Conservation (phyloP, 2,329 filamentous ascomycete species). For the Raffaelea albimanens region DNA sequence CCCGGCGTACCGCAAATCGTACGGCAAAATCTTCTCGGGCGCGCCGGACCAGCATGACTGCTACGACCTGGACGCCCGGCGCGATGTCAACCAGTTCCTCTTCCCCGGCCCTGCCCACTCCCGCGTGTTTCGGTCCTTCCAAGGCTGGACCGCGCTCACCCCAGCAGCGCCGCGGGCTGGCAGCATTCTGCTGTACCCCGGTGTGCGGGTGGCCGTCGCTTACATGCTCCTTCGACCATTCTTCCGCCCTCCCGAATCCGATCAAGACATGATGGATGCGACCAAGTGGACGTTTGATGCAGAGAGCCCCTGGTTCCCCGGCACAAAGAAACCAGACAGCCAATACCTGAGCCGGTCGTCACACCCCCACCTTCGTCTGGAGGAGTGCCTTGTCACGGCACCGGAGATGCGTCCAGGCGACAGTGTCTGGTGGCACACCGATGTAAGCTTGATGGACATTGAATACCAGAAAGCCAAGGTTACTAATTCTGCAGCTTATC, state of each 20-base stretch:
- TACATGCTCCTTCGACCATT: constrained; percentile 32
- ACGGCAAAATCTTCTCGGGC: constrained; percentile 26
- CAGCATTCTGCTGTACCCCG: constrained; percentile 28
- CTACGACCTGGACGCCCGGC: constrained; percentile 26
- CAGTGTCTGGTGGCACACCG: constrained; percentile 15
- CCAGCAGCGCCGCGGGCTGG: constrained; percentile 24
- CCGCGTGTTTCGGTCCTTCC: constrained; percentile 26
- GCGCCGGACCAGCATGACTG: constrained; percentile 24
- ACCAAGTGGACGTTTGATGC: constrained; percentile 25
- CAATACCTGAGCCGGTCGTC: constrained; percentile 24
- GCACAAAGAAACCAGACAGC: constrained; percentile 22
- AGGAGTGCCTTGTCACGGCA: constrained; percentile 26
- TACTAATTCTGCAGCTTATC: not conserved
- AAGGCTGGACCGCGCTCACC: constrained; percentile 34
- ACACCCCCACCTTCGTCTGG: constrained; percentile 28
- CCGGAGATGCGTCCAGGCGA: constrained; percentile 28
- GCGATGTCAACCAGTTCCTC: constrained; percentile 22
- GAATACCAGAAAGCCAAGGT: too few relatives aligned
- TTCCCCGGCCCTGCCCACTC: constrained; percentile 27
- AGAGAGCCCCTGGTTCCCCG: constrained; percentile 25
- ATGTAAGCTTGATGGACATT: constrained; percentile 3
- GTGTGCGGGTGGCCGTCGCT: constrained; percentile 24
- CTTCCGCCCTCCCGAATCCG: constrained; percentile 23
- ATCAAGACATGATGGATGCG: constrained; percentile 23
- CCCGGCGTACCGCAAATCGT: constrained; percentile 25